Conservation (phyloP, 768 basidiomycete genomes). For the Trametes gibbosa region DNA sequence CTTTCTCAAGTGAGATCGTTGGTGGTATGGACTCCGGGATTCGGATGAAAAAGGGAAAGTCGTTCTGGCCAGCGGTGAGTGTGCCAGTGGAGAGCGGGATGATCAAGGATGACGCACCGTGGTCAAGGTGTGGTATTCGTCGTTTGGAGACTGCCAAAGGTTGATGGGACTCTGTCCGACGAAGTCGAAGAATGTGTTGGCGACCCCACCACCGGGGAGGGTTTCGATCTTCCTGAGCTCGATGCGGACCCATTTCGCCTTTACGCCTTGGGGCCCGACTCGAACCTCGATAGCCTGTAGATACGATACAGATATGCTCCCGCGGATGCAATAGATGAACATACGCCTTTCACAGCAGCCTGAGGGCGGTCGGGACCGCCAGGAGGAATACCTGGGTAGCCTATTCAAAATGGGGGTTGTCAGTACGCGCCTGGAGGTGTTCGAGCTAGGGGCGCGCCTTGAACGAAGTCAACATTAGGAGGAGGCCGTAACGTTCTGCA, state of each 20-base stretch:
- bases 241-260: constrained; percentile 89
- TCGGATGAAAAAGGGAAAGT: constrained; percentile 86
- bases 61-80: constrained; percentile 50
- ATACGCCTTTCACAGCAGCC: constrained; percentile 81
- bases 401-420: constrained; percentile 35
- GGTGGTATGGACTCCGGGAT: constrained; percentile 93
- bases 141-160: constrained; percentile 71
- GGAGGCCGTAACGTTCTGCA: constrained; percentile 78
- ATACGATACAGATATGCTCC: constrained; percentile 11
- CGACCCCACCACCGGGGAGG: constrained; percentile 64
- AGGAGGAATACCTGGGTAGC: constrained; percentile 89
- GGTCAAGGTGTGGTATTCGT: constrained; percentile 67
- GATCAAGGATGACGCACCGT: constrained; percentile 46
- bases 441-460: constrained; percentile 47
- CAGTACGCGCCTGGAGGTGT: background rate
- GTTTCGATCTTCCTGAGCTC: constrained; percentile 91
- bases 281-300: constrained; percentile 82
- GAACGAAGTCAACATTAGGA: constrained; percentile 86
- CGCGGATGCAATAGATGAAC: constrained; percentile 32
- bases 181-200: constrained; percentile 74
- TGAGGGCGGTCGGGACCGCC: constrained; percentile 71
- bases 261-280: constrained; percentile 67
- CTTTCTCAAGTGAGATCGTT: constrained; percentile 73
- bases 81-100: background rate
- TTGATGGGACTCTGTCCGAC: constrained; percentile 81